phyloP scores from a whole-genome alignment of 331 rosid species.

The Pyracantha coccinea region DNA sequence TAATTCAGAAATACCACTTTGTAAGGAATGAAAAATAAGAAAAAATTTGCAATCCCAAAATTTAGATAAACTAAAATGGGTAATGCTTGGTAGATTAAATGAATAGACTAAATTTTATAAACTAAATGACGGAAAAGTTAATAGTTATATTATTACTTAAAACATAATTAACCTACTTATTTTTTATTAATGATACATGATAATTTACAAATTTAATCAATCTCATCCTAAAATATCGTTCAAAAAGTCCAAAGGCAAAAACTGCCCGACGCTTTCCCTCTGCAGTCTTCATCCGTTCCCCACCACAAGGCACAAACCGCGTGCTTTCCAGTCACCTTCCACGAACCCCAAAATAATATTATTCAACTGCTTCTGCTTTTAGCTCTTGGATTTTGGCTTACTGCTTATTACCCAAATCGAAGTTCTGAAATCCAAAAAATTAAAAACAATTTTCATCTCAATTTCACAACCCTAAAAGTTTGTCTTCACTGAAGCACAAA shows the following conservation, averaged over 20 bases:
- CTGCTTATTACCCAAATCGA: neutral
- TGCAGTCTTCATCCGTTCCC: neutral
- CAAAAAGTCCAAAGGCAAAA: neutral
- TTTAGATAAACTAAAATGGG: neutral
- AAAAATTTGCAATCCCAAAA: neutral
- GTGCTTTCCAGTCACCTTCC: conserved; percentile 3
- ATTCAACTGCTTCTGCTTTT: neutral
- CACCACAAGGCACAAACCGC: conserved; percentile 14
- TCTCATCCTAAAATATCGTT: neutral
- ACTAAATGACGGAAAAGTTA: too few species aligned
- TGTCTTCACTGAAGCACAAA: neutral
- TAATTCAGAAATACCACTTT: fast-evolving
- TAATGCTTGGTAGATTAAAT: too few species aligned
- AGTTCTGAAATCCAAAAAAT: neutral
- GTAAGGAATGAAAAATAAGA: neutral
- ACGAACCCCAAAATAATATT: neutral
- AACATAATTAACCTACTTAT: fast-evolving
- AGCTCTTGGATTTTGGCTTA: neutral
- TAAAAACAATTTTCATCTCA: neutral
- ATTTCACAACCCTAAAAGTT: neutral
- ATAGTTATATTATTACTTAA: too few species aligned
- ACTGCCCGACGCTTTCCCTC: neutral
- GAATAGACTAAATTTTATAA: too few species aligned
- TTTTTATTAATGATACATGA: too few species aligned
- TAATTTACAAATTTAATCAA: too few species aligned